Conservation (phyloP, 208 protist genomes). For the Leishmania arabica region DNA sequence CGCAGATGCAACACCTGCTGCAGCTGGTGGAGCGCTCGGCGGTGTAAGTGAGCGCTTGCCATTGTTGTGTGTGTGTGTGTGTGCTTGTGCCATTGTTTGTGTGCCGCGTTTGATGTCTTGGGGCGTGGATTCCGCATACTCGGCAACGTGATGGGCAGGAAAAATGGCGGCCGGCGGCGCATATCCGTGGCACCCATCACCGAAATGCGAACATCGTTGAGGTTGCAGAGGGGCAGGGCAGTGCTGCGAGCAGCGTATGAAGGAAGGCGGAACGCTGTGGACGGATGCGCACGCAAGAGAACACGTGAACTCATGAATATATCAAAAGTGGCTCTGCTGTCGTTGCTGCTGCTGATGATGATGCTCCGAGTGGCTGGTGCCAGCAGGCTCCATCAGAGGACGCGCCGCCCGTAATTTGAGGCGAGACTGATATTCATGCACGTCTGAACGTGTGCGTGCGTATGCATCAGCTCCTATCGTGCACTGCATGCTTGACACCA, state of each 20-base stretch:
- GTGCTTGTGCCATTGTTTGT: neutral
- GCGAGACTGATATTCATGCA: neutral
- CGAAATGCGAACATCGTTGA: neutral
- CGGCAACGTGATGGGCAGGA: neutral
- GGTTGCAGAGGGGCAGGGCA: neutral
- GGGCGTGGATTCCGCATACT: neutral
- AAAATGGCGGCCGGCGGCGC: neutral
- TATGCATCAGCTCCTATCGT: neutral
- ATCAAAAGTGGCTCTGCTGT: neutral
- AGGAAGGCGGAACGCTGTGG: neutral
- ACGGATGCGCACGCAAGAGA: neutral
- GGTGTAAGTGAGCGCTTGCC: neutral
- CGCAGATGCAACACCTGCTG: neutral
- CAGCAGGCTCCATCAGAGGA: neutral
- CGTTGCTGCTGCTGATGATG: neutral
- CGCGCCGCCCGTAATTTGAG: neutral
- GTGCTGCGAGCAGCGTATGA: neutral
- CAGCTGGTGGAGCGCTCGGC: slow-evolving; percentile 22
- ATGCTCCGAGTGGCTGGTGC: neutral
- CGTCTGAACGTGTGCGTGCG: neutral
- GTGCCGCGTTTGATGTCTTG: neutral
- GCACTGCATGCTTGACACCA: neutral
- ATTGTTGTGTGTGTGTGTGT: slow-evolving; percentile 2
- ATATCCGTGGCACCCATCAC: neutral
- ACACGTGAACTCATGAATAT: neutral